Evolutionary conservation across 2,329 filamentous ascomycete species (phyloP), one percentile per base, ranked within the genome.

Genomic region (Calonectria montana): DNA sequence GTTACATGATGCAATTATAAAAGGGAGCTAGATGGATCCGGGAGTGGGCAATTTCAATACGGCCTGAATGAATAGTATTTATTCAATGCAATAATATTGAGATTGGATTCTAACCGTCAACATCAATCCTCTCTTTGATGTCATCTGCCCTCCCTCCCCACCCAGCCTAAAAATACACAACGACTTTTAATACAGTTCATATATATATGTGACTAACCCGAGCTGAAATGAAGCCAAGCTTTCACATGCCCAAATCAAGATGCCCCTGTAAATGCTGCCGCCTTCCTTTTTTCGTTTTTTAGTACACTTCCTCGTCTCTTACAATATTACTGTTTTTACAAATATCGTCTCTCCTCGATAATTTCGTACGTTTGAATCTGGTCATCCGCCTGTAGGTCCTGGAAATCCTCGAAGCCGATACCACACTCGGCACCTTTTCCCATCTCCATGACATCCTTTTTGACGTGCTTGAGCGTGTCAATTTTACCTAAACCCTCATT

Each of bases 361-460:
- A 96, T 93, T 80, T 98, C 94, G 80, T 96, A 97, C 39, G 92
- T 92, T 86, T 98, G 97, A 73, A 99, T 89, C 82, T 93, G 90
- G 84, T 99, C 97, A 31, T 96, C 97, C 16, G 91, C 87, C 79
- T 92, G 83, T 81, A 98, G 93, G 25, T 91, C 93, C 59, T 93
- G 88, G 91, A 95, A 99, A 37, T 88, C 89, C 3, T 93, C 91
- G 79, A 99, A 96, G 65, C 91, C 92, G 76, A 99, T 92, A 76
- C 97, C 97, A 79, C 97, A 99, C 84, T 99, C 97, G n/a, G 89
- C 91, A 70, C 95, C 96, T 84, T 97, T 98, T 79, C 91, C 92
- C 91, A 97, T 97, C 80, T 98, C 94, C 55, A 87, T 87, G 35
- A 97, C 94, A 75, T 98, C 94, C 82, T 97, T 97, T 88, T 98